Percentiles rank a stretch among this genome's conserved stretches.
phyloP scores from a whole-genome alignment of 306 rosid genomes.

The Cucurbita ficifolia region DNA sequence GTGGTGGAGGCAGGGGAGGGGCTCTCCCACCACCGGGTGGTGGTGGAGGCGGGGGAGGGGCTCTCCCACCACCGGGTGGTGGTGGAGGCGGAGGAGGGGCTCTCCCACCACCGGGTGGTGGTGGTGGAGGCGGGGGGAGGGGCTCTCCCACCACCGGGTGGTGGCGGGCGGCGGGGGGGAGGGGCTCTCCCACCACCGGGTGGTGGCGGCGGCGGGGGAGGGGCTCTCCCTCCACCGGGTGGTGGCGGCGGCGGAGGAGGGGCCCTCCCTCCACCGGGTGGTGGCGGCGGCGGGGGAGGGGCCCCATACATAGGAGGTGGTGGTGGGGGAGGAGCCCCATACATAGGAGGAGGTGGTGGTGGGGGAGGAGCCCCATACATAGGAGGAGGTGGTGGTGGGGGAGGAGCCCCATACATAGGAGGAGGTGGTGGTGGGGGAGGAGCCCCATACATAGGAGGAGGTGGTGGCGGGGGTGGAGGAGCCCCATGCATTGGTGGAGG shows the following conservation, averaged over 20 bases:
- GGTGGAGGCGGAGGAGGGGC: slow-evolving; percentile 56
- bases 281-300: background rate
- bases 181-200: background rate
- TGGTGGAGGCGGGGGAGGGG: slow-evolving; percentile 24
- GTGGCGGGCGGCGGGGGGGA: slow-evolving; percentile 11
- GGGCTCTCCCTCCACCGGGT: slow-evolving; percentile 4
- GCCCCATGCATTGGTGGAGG: slow-evolving; percentile 22
- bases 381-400: slow-evolving; percentile 24
- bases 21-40: background rate
- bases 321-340: background rate
- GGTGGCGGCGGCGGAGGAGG: slow-evolving; percentile 17
- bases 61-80: slow-evolving; percentile 7
- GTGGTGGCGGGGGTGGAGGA: background rate
- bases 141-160: background rate
- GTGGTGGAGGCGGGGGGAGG: slow-evolving; percentile 10
- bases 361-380: background rate
- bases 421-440: background rate
- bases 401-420: background rate
- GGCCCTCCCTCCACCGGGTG: background rate
- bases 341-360: slow-evolving; percentile 9
- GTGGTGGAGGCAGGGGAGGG: slow-evolving; percentile 22
- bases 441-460: background rate
- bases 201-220: slow-evolving; percentile 20
- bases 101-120: background rate
- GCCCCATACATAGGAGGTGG: background rate